Percentiles rank a stretch among this genome's conserved stretches.
Conservation (phyloP, 179 eudicot species). For the Spergularia azorica region DNA sequence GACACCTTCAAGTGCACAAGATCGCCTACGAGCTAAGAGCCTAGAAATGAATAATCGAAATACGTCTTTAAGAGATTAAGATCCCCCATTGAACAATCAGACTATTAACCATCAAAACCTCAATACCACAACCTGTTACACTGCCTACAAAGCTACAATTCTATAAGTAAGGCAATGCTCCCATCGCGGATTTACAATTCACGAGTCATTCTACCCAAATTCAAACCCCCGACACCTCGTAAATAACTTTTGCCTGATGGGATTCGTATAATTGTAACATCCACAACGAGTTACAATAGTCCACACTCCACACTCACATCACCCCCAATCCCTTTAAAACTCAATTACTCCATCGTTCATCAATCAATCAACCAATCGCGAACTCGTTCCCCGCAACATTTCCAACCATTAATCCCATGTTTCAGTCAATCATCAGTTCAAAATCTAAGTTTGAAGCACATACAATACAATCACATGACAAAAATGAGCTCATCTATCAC, state of each 20-base stretch:
- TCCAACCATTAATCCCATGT: neutral
- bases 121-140: neutral
- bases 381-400: neutral
- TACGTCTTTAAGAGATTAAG: no score
- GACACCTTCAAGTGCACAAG: neutral
- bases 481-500: neutral
- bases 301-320: neutral
- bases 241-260: neutral
- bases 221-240: neutral
- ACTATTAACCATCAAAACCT: neutral
- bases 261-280: neutral
- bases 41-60: neutral
- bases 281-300: no score
- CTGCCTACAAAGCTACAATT: no score
- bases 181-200: neutral
- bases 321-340: neutral
- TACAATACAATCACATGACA: neutral
- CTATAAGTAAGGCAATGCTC: neutral
- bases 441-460: neutral
- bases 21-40: constrained; percentile 1
- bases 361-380: neutral
- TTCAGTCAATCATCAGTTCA: neutral
- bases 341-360: neutral
- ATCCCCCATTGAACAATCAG: neutral
- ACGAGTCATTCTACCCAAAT: neutral